These are phyloP conservation scores for Rhinocladiella similis DNA, from an alignment of 2,329 filamentous ascomycete species.

Conservation along the genomic window DNA sequence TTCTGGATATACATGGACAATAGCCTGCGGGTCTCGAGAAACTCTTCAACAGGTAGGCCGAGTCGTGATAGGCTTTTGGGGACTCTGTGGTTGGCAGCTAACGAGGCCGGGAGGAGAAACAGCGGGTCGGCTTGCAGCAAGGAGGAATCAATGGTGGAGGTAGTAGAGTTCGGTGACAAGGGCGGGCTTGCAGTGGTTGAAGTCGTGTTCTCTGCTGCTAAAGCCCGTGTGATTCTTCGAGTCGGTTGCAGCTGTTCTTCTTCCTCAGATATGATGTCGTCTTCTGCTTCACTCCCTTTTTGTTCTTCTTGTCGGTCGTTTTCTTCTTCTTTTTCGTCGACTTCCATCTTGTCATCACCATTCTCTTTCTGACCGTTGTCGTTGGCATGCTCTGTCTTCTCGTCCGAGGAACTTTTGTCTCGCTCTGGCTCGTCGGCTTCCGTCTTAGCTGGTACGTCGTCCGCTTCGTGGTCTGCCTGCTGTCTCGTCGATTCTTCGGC, in stretches of 20 bases:
- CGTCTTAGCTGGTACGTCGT: constrained; percentile 11
- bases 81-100: constrained; percentile 56
- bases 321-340: constrained; percentile 13
- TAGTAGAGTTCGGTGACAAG: constrained; percentile 33
- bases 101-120: constrained; percentile 53
- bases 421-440: constrained; percentile 9
- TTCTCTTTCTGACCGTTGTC: constrained; percentile 5
- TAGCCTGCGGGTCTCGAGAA: constrained; percentile 62
- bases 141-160: constrained; percentile 41
- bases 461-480: background rate
- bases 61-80: constrained; percentile 50
- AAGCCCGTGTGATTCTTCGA: constrained; percentile 46
- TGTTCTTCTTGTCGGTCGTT: constrained; percentile 10
- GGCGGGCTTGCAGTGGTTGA: constrained; percentile 30
- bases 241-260: constrained; percentile 40
- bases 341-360: constrained; percentile 21
- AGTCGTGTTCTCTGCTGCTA: constrained; percentile 42
- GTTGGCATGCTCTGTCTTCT: background rate
- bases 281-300: constrained; percentile 10
- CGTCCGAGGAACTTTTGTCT: background rate
- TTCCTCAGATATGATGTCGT: constrained; percentile 11
- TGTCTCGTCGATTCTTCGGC: background rate
- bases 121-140: constrained; percentile 53
- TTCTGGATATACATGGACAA: constrained; percentile 65
- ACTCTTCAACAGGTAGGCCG: constrained; percentile 58